Evolutionary conservation across 2,329 filamentous ascomycete genomes (phyloP), one percentile per base, ranked within the genome.

Genomic region (Alternaria brassicicola): DNA sequence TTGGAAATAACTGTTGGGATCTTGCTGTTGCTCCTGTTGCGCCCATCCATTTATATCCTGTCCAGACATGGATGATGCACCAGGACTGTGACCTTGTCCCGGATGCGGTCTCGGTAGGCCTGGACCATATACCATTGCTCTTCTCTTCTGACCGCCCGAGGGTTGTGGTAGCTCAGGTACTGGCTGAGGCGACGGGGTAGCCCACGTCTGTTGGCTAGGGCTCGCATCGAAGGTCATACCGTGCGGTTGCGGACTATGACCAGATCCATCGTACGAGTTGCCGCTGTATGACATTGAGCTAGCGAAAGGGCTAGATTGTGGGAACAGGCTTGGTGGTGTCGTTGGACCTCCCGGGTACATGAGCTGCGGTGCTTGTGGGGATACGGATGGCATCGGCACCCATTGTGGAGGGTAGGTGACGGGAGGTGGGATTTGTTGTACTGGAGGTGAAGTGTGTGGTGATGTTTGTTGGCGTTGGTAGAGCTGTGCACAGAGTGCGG

Each of bases 401-500:
- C 70, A 75, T 42, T 73, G 73, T 5, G 66, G 63, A 21, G 69
- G 64, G 23, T 68, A 73, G 1, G 60, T 56, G 3, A 55, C 36
- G 10, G 63, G 51, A 1, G 60, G 25, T 3, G 65, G 53, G 6
- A 59, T 57, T 35, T 63, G 60, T 10, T 64, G 65, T 5, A 63
- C 17, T 15, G 63, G 62, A 19, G 72, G 71, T 0, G 72, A 74
- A 0, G 69, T 52, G 19, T 67, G 66, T 6, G 72, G 68, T 0
- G 71, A 69, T 3, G 59, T 47, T 6, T 71, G 70, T 13, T 60
- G 61, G 42, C 79, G 76, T 36, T 76, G 72, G 39, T 79, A 78
- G 0, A 83, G 74, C 17, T 80, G 76, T 9, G 78, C 73, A 3
- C 78, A 72, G 36, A 82, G 73, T 1, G 68, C 57, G 1, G 76